Percentiles rank a stretch among this genome's conserved stretches.
Evolutionary conservation across 495 filamentous ascomycete genomes (phyloP).

Genomic region (Hypoxylon fuscum): DNA sequence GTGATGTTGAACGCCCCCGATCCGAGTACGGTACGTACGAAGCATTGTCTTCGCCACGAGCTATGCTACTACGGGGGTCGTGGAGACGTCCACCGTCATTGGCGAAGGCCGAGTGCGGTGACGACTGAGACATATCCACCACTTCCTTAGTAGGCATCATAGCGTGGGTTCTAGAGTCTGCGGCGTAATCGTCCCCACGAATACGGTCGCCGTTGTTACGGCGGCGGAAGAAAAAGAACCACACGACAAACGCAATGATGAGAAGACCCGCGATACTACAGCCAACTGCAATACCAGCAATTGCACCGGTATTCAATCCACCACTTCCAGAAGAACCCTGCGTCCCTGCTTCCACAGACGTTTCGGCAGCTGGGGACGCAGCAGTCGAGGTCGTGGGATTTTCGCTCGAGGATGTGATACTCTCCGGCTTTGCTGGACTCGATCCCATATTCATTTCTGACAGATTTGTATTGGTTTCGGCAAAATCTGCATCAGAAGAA

Average conservation of each 20-base stretch:
- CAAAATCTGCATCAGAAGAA: not conserved
- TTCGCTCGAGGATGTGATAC: not conserved
- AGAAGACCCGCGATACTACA: constrained; percentile 46
- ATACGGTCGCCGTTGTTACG: constrained; percentile 24
- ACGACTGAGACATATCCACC: constrained; percentile 39
- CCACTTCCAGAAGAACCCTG: not conserved
- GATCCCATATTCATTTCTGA: not conserved
- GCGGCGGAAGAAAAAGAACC: constrained; percentile 48
- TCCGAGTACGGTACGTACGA: constrained; percentile 53
- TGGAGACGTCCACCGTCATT: constrained; percentile 42
- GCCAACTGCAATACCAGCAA: constrained; percentile 55
- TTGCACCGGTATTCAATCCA: constrained; percentile 47
- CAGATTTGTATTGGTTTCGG: not conserved
- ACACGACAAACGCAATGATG: constrained; percentile 44
- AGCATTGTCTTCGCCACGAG: not conserved
- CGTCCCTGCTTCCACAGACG: not conserved
- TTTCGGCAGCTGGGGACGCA: constrained; percentile 9
- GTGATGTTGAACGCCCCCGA: constrained; percentile 16
- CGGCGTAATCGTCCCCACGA: constrained; percentile 26
- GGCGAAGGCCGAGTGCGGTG: constrained; percentile 50
- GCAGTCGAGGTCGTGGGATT: constrained; percentile 1
- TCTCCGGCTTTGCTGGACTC: constrained; percentile 3
- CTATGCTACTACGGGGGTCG: constrained; percentile 10
- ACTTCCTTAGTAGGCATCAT: constrained; percentile 57
- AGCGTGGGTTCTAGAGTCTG: constrained; percentile 29